Conservation (phyloP, 2,329 filamentous ascomycete genomes). For the Furcasterigmium furcatum region DNA sequence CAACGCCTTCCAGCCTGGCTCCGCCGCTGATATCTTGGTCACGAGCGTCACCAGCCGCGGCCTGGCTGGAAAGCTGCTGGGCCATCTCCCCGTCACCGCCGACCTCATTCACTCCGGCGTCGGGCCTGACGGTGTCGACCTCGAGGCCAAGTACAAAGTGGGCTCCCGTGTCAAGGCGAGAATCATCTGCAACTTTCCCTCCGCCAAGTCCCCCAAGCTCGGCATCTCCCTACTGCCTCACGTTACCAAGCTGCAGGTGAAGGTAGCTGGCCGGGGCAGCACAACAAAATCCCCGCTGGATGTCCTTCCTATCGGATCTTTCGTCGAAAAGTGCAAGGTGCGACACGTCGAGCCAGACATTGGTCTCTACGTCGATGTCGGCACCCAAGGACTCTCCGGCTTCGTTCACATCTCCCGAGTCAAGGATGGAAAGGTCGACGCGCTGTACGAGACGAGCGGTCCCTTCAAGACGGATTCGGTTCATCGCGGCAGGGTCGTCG, state of each 20-base stretch:
- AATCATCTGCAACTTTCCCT: slow-evolving; percentile 83
- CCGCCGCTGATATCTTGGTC: slow-evolving; percentile 81
- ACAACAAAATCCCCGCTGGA: slow-evolving; percentile 48
- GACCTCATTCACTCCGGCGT: slow-evolving; percentile 86
- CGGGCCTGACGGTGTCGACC: slow-evolving; percentile 63
- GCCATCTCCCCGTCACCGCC: slow-evolving; percentile 84
- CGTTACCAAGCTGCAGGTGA: slow-evolving; percentile 60
- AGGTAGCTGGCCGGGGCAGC: slow-evolving; percentile 37
- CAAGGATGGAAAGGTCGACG: slow-evolving; percentile 85
- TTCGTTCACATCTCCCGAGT: slow-evolving; percentile 95
- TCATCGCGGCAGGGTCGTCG: slow-evolving; percentile 78
- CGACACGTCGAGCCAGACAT: slow-evolving; percentile 75
- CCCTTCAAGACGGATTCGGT: slow-evolving; percentile 73
- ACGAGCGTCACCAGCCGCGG: slow-evolving; percentile 72
- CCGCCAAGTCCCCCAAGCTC: slow-evolving; percentile 75
- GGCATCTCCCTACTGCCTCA: slow-evolving; percentile 89
- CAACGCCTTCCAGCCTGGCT: slow-evolving; percentile 86
- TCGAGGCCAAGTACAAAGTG: slow-evolving; percentile 76
- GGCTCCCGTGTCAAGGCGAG: slow-evolving; percentile 83
- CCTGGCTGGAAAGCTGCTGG: slow-evolving; percentile 88
- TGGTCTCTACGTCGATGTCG: slow-evolving; percentile 76
- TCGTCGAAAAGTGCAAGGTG: slow-evolving; percentile 75
- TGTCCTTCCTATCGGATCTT: slow-evolving; percentile 66
- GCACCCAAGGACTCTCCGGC: slow-evolving; percentile 61
- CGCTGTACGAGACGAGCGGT: slow-evolving; percentile 72